These are phyloP conservation scores for Moringa oleifera DNA, from an alignment of 345 rosid species.

Conservation along the genomic window DNA sequence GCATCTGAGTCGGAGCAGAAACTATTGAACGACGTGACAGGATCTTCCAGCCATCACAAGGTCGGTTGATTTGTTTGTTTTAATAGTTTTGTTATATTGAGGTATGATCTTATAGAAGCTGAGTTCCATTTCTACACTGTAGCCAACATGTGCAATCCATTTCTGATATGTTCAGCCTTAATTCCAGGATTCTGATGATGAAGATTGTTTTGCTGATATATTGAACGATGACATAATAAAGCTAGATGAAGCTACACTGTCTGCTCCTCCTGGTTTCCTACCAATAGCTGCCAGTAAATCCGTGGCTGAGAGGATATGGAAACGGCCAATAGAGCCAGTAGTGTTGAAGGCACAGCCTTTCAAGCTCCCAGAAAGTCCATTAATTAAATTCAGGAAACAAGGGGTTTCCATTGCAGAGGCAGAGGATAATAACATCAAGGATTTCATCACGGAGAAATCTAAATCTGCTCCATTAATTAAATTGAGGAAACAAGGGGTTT, in stretches of 20 bases:
- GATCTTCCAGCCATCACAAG: slow-evolving; percentile 43
- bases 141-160: neutral
- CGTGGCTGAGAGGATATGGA: neutral
- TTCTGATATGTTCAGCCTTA: neutral
- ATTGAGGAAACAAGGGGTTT: neutral
- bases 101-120: neutral
- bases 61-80: slow-evolving; percentile 20
- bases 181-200: slow-evolving; percentile 38
- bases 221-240: slow-evolving; percentile 72
- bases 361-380: neutral
- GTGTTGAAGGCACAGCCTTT: neutral
- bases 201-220: slow-evolving; percentile 69
- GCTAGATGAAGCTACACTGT: slow-evolving; percentile 40
- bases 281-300: slow-evolving; percentile 10
- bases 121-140: neutral
- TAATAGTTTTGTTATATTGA: neutral
- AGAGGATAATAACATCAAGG: neutral
- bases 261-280: slow-evolving; percentile 1
- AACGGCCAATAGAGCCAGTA: neutral
- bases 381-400: neutral
- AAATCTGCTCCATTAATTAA: neutral
- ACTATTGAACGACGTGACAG: slow-evolving; percentile 30
- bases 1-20: slow-evolving; percentile 47
- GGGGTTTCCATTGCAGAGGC: neutral
- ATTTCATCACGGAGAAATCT: neutral